Base-by-base conservation (phyloP, 2,329 filamentous ascomycete species). In the Dothideomycetes sp. region DNA sequence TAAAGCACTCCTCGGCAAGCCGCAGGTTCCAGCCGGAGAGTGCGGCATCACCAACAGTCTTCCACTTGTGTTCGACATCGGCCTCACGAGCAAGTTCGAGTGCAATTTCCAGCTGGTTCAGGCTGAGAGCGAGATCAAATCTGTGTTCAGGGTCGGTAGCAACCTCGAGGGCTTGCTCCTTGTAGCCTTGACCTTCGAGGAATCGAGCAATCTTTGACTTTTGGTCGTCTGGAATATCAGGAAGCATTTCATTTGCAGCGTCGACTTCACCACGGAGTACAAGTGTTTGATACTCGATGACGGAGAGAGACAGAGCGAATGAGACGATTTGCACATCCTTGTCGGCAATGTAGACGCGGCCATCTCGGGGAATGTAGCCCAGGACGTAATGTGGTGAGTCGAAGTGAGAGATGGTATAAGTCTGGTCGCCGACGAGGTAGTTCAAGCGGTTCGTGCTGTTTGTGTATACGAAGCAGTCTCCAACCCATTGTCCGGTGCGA, bases 381-480 rank as follows among this genome's bases (percentile, higher is more conserved):
- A 98, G 74, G 18, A 94, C 75, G 62, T 96, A 98, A 79, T 93
- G 87, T 18, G 87, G 78, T 58, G 88, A 81, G 63, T 98, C 91
- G 55, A 95, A 96, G 65, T 96, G 89, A 10, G 88, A 91, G 49
- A 98, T 84, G 3, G 89, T 95, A 70, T 96, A 95, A 11, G 87
- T 94, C 66, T 96, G 88, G 64, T 96, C 91, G 49, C 91, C 91
- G 11, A 98, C 89, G 16, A 98, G 77, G 66, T 96, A 96, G 70
- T 96, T 96, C 44, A 98, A 72, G 46, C 91, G 84, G 70, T 96
- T 95, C 8, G 88, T 94, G 60, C 75, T 84, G 71, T 94, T 96
- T 40, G 91, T 95, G 73, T 96, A 98, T 60, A 96, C 88, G 72
- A 98, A 94, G 68, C 89, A 94, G 66, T 98, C 91, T 46, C 91